phyloP scores from a whole-genome alignment of 1,139 yeast genomes.

The Suhomyces yuchorum region DNA sequence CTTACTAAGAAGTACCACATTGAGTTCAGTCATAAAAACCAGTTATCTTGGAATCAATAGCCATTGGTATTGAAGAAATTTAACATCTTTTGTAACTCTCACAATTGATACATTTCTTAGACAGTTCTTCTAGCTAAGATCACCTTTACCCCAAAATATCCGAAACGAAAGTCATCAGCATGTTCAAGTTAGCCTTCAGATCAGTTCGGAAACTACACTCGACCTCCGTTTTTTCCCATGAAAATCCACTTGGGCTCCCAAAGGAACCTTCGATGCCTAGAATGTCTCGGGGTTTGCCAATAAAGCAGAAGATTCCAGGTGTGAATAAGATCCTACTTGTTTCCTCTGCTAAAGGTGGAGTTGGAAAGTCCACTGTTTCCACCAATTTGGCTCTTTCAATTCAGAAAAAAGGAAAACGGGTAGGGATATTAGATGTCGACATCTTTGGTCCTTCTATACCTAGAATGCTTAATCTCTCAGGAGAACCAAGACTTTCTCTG shows the following conservation, averaged over 20 bases:
- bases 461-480: constrained; percentile 60
- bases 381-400: constrained; percentile 71
- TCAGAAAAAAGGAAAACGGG: constrained; percentile 53
- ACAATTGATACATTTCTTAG: too few species aligned
- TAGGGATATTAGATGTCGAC: constrained; percentile 79
- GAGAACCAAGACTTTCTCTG: constrained; percentile 63
- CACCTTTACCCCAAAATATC: neutral
- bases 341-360: constrained; percentile 83
- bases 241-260: constrained; percentile 64
- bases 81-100: too few species aligned
- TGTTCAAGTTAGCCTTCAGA: constrained; percentile 7
- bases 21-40: neutral
- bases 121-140: neutral
- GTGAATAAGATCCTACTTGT: constrained; percentile 67
- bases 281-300: constrained; percentile 54
- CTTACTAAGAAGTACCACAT: neutral
- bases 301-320: constrained; percentile 57
- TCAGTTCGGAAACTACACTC: constrained; percentile 8
- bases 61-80: too few species aligned
- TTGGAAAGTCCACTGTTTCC: constrained; percentile 61
- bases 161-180: neutral
- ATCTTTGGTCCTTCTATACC: constrained; percentile 86
- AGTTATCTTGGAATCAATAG: too few species aligned
- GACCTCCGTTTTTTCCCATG: constrained; percentile 30
- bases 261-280: constrained; percentile 38